These are phyloP conservation scores for Talaromyces proteolyticus DNA, from an alignment of 495 filamentous ascomycete species.

Conservation along the genomic window DNA sequence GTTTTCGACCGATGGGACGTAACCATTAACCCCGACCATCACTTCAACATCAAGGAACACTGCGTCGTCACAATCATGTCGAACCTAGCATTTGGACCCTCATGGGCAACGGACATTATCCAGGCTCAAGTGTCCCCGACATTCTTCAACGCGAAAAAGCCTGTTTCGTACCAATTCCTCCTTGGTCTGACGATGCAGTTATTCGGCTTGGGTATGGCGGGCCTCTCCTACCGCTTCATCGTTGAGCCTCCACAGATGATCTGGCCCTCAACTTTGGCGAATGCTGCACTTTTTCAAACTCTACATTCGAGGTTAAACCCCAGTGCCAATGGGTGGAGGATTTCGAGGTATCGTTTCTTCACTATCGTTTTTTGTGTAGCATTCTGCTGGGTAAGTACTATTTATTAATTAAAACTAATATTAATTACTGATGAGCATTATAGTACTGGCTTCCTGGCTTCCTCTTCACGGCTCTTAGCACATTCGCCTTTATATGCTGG, in stretches of 20 bases:
- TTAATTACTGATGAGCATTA: neutral
- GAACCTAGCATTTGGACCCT: slow-evolving; percentile 2
- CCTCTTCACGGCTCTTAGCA: slow-evolving; percentile 78
- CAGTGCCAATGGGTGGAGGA: slow-evolving; percentile 73
- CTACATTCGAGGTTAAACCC: slow-evolving; percentile 79
- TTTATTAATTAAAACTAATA: neutral
- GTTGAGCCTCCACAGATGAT: slow-evolving; percentile 78
- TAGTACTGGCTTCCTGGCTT: slow-evolving; percentile 78
- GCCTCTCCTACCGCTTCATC: slow-evolving; percentile 67
- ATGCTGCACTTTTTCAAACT: slow-evolving; percentile 80
- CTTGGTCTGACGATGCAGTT: slow-evolving; percentile 78
- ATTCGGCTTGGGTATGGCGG: slow-evolving; percentile 71
- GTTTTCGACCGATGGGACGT: slow-evolving; percentile 39
- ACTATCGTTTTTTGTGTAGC: slow-evolving; percentile 56
- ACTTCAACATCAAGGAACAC: slow-evolving; percentile 64
- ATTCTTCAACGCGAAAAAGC: slow-evolving; percentile 69
- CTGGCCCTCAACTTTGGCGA: slow-evolving; percentile 83
- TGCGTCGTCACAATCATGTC: slow-evolving; percentile 57
- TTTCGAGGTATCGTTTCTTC: slow-evolving; percentile 80
- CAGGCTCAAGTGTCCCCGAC: slow-evolving; percentile 62
- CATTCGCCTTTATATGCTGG: slow-evolving; percentile 87
- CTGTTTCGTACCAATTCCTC: slow-evolving; percentile 66
- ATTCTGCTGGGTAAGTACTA: slow-evolving; percentile 45
- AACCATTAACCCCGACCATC: slow-evolving; percentile 49
- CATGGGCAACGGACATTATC: slow-evolving; percentile 45